A percentile compares a stretch with the other conserved stretches of the same genome.
Evolutionary conservation across 805 yeast genomes (phyloP).

Genomic region (Candida loeiensis): DNA sequence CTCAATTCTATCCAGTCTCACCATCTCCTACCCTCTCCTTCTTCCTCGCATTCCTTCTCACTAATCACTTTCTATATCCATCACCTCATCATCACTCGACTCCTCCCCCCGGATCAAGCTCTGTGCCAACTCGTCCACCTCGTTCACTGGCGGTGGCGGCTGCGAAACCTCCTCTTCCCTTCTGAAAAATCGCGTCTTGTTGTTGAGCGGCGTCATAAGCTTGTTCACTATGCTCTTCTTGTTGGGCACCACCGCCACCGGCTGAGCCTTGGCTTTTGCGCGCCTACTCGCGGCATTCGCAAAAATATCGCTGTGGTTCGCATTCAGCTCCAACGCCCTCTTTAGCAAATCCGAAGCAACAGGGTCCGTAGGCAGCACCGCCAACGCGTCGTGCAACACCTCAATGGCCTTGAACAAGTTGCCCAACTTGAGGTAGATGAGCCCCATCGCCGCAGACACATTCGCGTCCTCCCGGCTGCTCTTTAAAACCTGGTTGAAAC

Average conservation of each 20-base stretch:
- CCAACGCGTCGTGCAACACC: conserved; percentile 74
- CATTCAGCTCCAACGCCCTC: conserved; percentile 69
- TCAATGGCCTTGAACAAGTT: conserved; percentile 66
- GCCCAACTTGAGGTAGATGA: conserved; percentile 71
- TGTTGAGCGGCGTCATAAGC: conserved; percentile 23
- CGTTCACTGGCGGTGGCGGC: conserved; percentile 10
- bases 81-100: conserved; percentile 48
- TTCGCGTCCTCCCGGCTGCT: conserved; percentile 67
- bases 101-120: conserved; percentile 44
- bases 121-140: conserved; percentile 35
- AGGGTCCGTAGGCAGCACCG: conserved; percentile 74
- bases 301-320: conserved; percentile 22
- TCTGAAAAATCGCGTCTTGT: conserved; percentile 13
- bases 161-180: conserved; percentile 7
- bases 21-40: not conserved
- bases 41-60: not conserved
- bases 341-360: conserved; percentile 78
- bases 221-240: conserved; percentile 11
- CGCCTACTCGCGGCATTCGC: conserved; percentile 19
- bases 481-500: conserved; percentile 73
- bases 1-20: too few relatives aligned
- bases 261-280: conserved; percentile 1
- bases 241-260: not conserved
- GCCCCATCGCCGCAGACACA: conserved; percentile 78
- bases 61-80: conserved; percentile 60